Evolutionary conservation across 1,284 basidiomycete genomes (phyloP).

Genomic region (Lentinula novae-zelandiae): DNA sequence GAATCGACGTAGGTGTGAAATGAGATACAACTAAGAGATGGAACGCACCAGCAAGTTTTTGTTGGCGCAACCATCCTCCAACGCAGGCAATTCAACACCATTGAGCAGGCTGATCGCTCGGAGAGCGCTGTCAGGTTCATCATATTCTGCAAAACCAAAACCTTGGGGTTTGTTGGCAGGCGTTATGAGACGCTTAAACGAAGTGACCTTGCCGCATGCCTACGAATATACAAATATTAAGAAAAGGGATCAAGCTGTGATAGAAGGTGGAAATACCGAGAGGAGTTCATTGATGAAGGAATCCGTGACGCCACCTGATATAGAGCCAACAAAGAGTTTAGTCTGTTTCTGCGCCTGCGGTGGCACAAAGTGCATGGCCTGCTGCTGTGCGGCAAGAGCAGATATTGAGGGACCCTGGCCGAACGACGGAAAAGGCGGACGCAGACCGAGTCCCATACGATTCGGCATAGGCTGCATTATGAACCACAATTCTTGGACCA

Average conservation of each 20-base stretch:
- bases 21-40: constrained; percentile 17
- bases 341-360: constrained; percentile 57
- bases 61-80: constrained; percentile 79
- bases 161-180: constrained; percentile 91
- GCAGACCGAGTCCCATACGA: constrained; percentile 79
- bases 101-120: constrained; percentile 81
- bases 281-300: constrained; percentile 74
- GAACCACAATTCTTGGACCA: neutral
- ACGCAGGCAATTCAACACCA: constrained; percentile 79
- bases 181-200: constrained; percentile 87
- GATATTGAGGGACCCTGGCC: constrained; percentile 85
- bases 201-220: constrained; percentile 86
- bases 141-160: constrained; percentile 92
- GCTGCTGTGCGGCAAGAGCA: constrained; percentile 80
- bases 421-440: constrained; percentile 77
- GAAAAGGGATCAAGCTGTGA: neutral
- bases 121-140: constrained; percentile 85
- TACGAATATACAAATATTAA: constrained; percentile 26
- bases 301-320: constrained; percentile 89
- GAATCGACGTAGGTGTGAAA: constrained; percentile 35
- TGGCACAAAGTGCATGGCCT: constrained; percentile 61
- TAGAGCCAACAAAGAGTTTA: constrained; percentile 90
- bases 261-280: constrained; percentile 37
- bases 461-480: constrained; percentile 66
- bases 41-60: constrained; percentile 82